Conservation (phyloP, 805 yeast genomes). For the Priceomyces haplophilus region DNA sequence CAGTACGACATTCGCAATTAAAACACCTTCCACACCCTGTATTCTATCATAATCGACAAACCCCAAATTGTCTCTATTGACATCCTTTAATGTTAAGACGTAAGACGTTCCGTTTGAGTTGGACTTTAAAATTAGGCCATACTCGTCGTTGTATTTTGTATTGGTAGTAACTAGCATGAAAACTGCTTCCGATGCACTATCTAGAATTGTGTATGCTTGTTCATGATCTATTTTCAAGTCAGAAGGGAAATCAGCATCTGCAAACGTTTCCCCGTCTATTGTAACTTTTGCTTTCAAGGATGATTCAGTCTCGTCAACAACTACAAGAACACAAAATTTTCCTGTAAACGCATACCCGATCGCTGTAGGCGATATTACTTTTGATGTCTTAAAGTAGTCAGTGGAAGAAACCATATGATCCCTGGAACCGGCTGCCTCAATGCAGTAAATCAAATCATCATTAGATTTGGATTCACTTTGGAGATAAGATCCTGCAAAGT, state of each 20-base stretch:
- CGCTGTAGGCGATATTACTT: slow-evolving; percentile 50
- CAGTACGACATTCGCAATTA: slow-evolving; percentile 65
- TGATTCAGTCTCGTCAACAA: slow-evolving; percentile 43
- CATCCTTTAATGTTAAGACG: slow-evolving; percentile 62
- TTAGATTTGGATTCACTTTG: slow-evolving; percentile 29
- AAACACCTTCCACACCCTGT: slow-evolving; percentile 80
- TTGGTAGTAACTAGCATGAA: slow-evolving; percentile 81
- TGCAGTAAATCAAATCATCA: slow-evolving; percentile 63
- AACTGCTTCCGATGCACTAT: slow-evolving; percentile 66
- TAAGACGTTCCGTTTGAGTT: slow-evolving; percentile 90
- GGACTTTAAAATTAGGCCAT: slow-evolving; percentile 80
- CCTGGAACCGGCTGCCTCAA: slow-evolving; percentile 35
- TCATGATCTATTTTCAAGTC: slow-evolving; percentile 51
- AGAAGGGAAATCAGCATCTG: slow-evolving; percentile 74
- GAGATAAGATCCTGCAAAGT: slow-evolving; percentile 59
- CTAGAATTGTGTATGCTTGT: slow-evolving; percentile 68
- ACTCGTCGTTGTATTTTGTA: slow-evolving; percentile 49
- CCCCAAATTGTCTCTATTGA: slow-evolving; percentile 70
- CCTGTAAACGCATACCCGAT: slow-evolving; percentile 75
- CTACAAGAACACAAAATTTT: slow-evolving; percentile 71
- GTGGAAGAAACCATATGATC: slow-evolving; percentile 43
- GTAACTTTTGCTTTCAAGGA: slow-evolving; percentile 67
- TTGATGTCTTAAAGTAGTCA: slow-evolving; percentile 48
- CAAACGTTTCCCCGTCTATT: slow-evolving; percentile 71
- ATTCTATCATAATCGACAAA: slow-evolving; percentile 87